A percentile compares a stretch with the other conserved stretches of the same genome.
These are phyloP conservation scores for Podaxis rugospora DNA, from an alignment of 768 basidiomycete species.

Conservation along the genomic window DNA sequence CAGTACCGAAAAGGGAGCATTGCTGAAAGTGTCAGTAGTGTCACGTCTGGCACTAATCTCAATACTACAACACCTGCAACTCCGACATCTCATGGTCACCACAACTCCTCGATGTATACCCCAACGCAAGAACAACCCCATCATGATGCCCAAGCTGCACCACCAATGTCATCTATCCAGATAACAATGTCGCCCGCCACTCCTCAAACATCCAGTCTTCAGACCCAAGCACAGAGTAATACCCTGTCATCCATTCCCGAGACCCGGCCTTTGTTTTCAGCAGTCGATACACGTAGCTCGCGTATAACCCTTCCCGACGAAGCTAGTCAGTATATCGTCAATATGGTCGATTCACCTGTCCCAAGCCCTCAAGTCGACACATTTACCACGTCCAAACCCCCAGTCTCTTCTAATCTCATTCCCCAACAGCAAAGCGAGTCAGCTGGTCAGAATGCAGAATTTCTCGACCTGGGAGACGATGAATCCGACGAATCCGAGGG, in stretches of 20 bases:
- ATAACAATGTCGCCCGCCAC: slow-evolving; percentile 10
- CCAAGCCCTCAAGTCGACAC: slow-evolving; percentile 45
- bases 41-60: slow-evolving; percentile 20
- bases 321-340: slow-evolving; percentile 66
- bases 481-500: slow-evolving; percentile 39
- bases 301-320: slow-evolving; percentile 73
- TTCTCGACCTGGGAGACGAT: slow-evolving; percentile 62
- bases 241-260: background rate
- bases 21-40: slow-evolving; percentile 30
- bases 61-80: slow-evolving; percentile 17
- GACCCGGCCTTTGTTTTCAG: slow-evolving; percentile 8
- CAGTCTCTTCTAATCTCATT: slow-evolving; percentile 18
- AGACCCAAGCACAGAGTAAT: slow-evolving; percentile 1
- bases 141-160: background rate
- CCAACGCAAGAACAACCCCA: background rate
- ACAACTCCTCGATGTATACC: background rate
- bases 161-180: slow-evolving; percentile 4
- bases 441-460: slow-evolving; percentile 40
- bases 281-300: slow-evolving; percentile 32
- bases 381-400: slow-evolving; percentile 27
- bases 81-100: slow-evolving; percentile 9
- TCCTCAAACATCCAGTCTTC: background rate
- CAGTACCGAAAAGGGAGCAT: slow-evolving; percentile 32
- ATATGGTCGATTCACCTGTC: slow-evolving; percentile 60
- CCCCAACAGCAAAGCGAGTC: slow-evolving; percentile 8